Percentiles rank a stretch among this genome's conserved stretches.
Conservation (phyloP, 1,284 basidiomycete genomes). For the Microbotryomycetes sp. region DNA sequence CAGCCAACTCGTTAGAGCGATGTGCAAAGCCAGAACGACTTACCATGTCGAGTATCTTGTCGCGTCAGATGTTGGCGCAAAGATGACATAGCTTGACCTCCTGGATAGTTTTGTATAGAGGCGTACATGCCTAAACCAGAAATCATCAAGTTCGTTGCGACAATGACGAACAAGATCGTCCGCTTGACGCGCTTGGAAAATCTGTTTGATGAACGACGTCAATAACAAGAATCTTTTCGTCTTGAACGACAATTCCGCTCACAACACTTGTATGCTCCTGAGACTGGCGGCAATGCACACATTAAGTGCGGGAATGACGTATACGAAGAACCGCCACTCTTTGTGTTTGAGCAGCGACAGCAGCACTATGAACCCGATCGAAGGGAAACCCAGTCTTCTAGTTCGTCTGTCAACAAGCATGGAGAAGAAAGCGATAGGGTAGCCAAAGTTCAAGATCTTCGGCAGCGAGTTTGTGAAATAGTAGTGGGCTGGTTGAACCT, state of each 20-base stretch:
- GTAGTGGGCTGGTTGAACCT: constrained; percentile 63
- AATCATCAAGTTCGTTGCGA: constrained; percentile 3
- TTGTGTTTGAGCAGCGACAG: constrained; percentile 63
- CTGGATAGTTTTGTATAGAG: constrained; percentile 79
- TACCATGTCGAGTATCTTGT: constrained; percentile 33
- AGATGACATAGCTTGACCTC: constrained; percentile 61
- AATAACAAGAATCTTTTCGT: neutral
- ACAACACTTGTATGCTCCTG: constrained; percentile 52
- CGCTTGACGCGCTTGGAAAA: neutral
- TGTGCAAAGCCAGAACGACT: neutral
- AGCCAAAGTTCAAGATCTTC: constrained; percentile 62
- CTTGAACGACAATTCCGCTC: neutral
- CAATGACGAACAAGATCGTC: constrained; percentile 2
- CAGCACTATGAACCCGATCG: constrained; percentile 53
- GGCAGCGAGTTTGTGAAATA: constrained; percentile 70
- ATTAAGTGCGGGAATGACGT: constrained; percentile 75
- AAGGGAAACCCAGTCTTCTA: constrained; percentile 48
- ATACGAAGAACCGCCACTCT: constrained; percentile 94
- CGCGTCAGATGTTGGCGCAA: constrained; percentile 49
- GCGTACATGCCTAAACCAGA: constrained; percentile 53
- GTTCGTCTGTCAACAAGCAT: constrained; percentile 48
- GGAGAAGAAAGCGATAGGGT: constrained; percentile 56
- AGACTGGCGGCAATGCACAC: constrained; percentile 64
- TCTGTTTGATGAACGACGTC: constrained; percentile 3
- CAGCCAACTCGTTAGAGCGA: too few species aligned